phyloP scores from a whole-genome alignment of 2,329 filamentous ascomycete genomes.

The Neurospora crassa region DNA sequence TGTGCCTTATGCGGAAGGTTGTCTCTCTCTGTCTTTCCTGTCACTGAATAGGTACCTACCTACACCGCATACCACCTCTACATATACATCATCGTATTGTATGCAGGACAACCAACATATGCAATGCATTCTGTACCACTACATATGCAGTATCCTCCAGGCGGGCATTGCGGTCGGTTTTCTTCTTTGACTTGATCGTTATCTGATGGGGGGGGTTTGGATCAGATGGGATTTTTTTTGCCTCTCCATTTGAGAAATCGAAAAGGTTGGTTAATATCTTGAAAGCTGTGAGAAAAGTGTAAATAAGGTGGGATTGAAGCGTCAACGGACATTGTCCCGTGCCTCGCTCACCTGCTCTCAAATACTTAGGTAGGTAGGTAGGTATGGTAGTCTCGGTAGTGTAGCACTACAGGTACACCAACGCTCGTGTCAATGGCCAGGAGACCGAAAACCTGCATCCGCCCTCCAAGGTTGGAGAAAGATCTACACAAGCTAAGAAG shows the following conservation, averaged over 20 bases:
- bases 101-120: neutral
- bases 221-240: neutral
- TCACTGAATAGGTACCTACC: neutral
- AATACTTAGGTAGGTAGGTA: too few relatives aligned
- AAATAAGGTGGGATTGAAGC: neutral
- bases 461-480: neutral
- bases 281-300: neutral
- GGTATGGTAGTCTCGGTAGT: too few relatives aligned
- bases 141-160: neutral
- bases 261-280: neutral
- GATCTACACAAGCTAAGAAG: neutral
- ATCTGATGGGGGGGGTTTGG: neutral
- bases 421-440: neutral
- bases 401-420: neutral
- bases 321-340: neutral
- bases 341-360: neutral
- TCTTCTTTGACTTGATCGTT: neutral
- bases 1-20: neutral
- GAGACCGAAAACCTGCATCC: too few relatives aligned
- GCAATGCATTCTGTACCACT: neutral
- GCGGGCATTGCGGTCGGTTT: neutral
- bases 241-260: too few relatives aligned
- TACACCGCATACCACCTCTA: neutral
- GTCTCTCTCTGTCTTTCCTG: neutral
- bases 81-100: neutral